Base-by-base conservation (phyloP, 192 early-diverging fungal genomes). In the Pilaira anomala region DNA sequence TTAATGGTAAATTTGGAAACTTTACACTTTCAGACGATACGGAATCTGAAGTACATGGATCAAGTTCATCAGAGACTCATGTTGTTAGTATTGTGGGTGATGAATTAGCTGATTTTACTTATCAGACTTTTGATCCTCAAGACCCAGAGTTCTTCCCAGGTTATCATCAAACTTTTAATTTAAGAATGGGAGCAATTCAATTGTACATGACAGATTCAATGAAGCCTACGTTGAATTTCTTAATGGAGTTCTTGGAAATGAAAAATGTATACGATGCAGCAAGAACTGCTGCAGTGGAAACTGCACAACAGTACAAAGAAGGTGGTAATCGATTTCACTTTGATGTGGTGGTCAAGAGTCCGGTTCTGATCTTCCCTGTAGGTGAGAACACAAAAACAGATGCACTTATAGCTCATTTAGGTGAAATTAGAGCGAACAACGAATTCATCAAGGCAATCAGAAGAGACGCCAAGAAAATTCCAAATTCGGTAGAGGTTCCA, bases 311-410 rank as follows among this genome's bases (percentile, higher is more conserved):
- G 56, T 71, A 86, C 21, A 86, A 88, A 42, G 80, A 90, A 65
- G 68, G 67, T 7, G 83, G 78, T 60, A 85, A 82, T 11, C 77
- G 63, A 60, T 87, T 85, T 45, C 82, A 89, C 56, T 92, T 88
- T 74, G 85, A 92, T 66, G 68, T 95, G 19, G 56, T 71, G 3
- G 83, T 93, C 68, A 78, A 82, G 11, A 85, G 88, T 13, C 93
- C 93, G 0, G 82, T 91, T 24, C 74, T 95, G n/a, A 79, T 81
- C 4, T 88, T 92, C 66, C 93, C 88, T 6, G 72, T 83, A 41
- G 65, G 72, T n/a, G 71, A 75, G 3, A 68, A 56, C 24, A 65
- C n/a, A 3, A 41, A 61, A 48, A 76, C 59, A 19, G 84, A 91
- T 56, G 50, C 68, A 41, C 28, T 95, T 7, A 71, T 80, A 21